Base-by-base conservation (phyloP, 2,329 filamentous ascomycete genomes). In the Trematosphaeria pertusa region DNA sequence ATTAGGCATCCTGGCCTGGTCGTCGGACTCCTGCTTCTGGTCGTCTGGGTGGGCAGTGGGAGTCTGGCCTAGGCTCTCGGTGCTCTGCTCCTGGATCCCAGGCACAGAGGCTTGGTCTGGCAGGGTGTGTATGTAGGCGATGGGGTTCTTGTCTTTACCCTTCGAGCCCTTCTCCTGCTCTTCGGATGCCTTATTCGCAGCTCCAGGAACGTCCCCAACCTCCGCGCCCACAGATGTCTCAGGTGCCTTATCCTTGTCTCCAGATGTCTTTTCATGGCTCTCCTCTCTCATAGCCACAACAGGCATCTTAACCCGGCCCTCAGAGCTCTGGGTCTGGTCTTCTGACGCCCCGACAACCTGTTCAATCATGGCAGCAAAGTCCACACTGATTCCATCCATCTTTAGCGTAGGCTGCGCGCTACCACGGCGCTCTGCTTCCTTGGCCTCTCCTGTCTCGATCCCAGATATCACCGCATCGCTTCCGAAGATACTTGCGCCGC, bases 331-430 rank as follows among this genome's bases (percentile, higher is more conserved):
- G 8, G 24, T 28, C 24, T 28, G 8, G 8, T 28, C 12, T 12
- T 28, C 24, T 28, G 24, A 12, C 7, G 24, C 7, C 24, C 55
- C 54, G n/a, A 64, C 66, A 4, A 71, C 69, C 40, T 67, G 64
- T 35, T 71, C 67, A 35, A 73, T 71, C 59, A 73, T 70, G 11
- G 62, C 64, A 11, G 64, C 59, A 40, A 73, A 66, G 21, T 73
- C 68, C 5, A 67, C 59, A 20, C 58, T 65, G 40, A 67, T 57
- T 5, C 61, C 63, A 31, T 61, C 58, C 50, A 64, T 65, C 49
- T 67, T 66, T 9, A 61, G 51, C 4, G 52, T 33, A 17, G 56
- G 39, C 7, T 48, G 48, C n/a, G 51, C 52, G 20, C 21, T 24
- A 19, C 14, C 21, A 0, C 38, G 35, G 17, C 54, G 47, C 14